phyloP scores from a whole-genome alignment of 2,329 filamentous ascomycete species.

The Ceratocystis eucalypticola region DNA sequence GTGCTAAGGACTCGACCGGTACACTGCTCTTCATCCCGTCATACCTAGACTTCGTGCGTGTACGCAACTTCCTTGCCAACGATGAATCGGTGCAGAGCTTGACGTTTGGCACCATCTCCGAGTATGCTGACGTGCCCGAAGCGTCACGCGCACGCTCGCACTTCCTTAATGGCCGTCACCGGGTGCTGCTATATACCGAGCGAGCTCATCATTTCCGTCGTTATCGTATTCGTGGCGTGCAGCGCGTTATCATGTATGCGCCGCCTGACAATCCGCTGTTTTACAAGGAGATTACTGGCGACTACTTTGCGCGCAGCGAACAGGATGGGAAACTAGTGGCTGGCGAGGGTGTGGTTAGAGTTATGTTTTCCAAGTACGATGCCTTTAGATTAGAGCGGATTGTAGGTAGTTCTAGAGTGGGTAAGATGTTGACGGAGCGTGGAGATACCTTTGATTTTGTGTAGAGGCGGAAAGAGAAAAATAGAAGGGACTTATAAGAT shows the following conservation, averaged over 20 bases:
- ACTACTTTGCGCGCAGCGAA: constrained; percentile 48
- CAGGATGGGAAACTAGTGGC: constrained; percentile 41
- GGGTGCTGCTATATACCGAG: constrained; percentile 79
- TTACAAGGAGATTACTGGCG: constrained; percentile 62
- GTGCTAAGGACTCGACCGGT: constrained; percentile 50
- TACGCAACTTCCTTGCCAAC: constrained; percentile 83
- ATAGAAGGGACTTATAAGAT: not conserved
- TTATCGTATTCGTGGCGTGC: constrained; percentile 70
- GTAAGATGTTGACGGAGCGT: constrained; percentile 69
- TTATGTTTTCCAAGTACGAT: constrained; percentile 80
- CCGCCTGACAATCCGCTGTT: constrained; percentile 78
- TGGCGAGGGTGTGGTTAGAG: constrained; percentile 45
- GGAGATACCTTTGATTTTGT: constrained; percentile 94
- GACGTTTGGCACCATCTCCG: constrained; percentile 68
- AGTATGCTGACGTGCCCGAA: constrained; percentile 70
- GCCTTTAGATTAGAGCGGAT: constrained; percentile 76
- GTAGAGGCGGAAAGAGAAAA: constrained; percentile 32
- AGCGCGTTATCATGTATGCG: constrained; percentile 75
- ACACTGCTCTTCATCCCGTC: constrained; percentile 81
- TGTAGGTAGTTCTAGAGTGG: constrained; percentile 67
- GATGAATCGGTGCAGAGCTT: constrained; percentile 41
- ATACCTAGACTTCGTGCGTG: constrained; percentile 87
- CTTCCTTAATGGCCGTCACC: constrained; percentile 71
- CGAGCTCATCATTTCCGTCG: constrained; percentile 93
- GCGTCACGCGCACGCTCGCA: constrained; percentile 74